Percentiles rank a stretch among this genome's conserved stretches.
Conservation (phyloP, 1,284 basidiomycete genomes). For the Exobasidium cylindrosporum region DNA sequence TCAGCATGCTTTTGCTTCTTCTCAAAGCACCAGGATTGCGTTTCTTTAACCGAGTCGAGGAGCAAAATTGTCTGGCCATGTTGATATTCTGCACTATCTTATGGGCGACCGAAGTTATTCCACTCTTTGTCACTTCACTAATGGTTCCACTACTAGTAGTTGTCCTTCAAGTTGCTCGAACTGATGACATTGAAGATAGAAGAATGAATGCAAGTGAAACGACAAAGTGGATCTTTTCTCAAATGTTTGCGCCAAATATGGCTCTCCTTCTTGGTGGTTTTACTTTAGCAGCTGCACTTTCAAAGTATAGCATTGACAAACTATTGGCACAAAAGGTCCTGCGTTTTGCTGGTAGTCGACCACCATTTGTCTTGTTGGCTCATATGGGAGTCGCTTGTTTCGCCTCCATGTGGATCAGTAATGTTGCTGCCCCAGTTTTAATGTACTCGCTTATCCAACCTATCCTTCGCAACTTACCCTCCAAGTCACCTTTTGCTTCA, state of each 20-base stretch:
- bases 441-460: constrained; percentile 98
- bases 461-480: constrained; percentile 85
- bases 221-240: constrained; percentile 70
- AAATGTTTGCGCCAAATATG: constrained; percentile 81
- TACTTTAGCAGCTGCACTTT: constrained; percentile 92
- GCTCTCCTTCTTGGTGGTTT: constrained; percentile 76
- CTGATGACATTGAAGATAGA: constrained; percentile 62
- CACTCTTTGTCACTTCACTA: constrained; percentile 91
- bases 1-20: constrained; percentile 40
- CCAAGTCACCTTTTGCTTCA: constrained; percentile 80
- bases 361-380: constrained; percentile 80
- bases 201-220: constrained; percentile 69
- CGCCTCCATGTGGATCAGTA: constrained; percentile 99
- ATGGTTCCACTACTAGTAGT: constrained; percentile 86
- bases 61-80: constrained; percentile 87
- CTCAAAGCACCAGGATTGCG: constrained; percentile 49
- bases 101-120: constrained; percentile 97
- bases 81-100: constrained; percentile 86
- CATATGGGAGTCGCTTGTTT: constrained; percentile 98
- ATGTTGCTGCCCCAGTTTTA: constrained; percentile 93
- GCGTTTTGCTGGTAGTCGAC: constrained; percentile 81
- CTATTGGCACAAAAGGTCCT: constrained; percentile 83
- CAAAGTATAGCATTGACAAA: constrained; percentile 96
- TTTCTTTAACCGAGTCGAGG: constrained; percentile 65
- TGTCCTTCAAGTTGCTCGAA: constrained; percentile 75